Evolutionary conservation across 805 yeast species (phyloP), one percentile per base, ranked within the genome.

Genomic region (Lipomyces yamadae): DNA sequence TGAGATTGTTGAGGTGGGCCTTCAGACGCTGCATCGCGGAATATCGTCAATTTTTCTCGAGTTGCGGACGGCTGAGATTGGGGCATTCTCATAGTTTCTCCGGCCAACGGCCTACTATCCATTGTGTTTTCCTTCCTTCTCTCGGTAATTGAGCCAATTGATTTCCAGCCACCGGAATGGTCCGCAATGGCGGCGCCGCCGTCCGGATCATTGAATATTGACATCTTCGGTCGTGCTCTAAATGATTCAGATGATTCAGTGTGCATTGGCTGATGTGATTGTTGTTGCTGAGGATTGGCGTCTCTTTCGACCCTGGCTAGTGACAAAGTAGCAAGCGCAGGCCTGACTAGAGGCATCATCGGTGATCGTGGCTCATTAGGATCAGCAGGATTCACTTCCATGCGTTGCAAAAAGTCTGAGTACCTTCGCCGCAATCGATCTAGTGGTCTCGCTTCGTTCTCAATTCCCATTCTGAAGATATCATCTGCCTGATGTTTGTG

Each of bases 81-180:
- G 32, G 58, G 35, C 67, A 78, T 66, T 2, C 67, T 71, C 64
- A 77, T 60, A 6, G 69, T 80, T 72, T 89, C 88, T 0, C 94
- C 92, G 13, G 78, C 79, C 90, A 94, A 87, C 0, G 88, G 83
- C 7, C 78, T 80, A 0, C 92, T 81, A 1, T 79, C 78, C 29
- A 84, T 54, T 5, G 75, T 77, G 74, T 91, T 91, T 74, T 91
- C 97, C 75, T 90, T 90, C 57, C 81, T 80, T 61, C 90, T 76
- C 15, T 79, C 75, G 8, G 78, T 79, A 0, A 85, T 76, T 0
- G 87, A 72, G 5, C 86, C 91, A 32, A 87, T 74, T 39, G 79
- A 77, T 57, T 81, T 83, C 84, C 87, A 75, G 2, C 76, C 76
- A 15, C 65, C 67, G 24, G 72, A 60, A 10, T 34, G 37, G 24